Percentiles rank a stretch among this genome's conserved stretches.
These are phyloP conservation scores for Pseudotulostoma volvatum DNA, from an alignment of 495 filamentous ascomycete species.

Conservation along the genomic window DNA sequence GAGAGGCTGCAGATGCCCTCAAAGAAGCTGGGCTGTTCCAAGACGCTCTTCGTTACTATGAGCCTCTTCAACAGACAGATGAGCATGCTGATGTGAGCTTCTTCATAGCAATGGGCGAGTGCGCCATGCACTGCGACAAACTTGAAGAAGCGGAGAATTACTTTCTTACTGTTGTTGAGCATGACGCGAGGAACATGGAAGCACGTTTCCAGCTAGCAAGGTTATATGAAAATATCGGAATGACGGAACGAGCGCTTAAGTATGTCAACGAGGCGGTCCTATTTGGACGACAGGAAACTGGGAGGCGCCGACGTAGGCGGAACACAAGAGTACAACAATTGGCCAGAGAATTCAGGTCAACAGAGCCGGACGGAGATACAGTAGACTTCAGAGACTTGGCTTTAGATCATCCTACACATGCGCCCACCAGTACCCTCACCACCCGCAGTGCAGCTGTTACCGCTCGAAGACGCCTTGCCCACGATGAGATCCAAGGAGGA, in stretches of 20 bases:
- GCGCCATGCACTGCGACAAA: slow-evolving; percentile 45
- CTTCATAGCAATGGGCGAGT: slow-evolving; percentile 57
- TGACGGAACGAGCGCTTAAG: slow-evolving; percentile 54
- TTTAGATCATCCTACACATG: slow-evolving; percentile 14
- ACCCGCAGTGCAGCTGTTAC: neutral
- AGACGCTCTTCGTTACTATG: slow-evolving; percentile 60
- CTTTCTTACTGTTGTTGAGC: slow-evolving; percentile 52
- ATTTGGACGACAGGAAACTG: slow-evolving; percentile 31
- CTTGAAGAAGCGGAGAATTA: slow-evolving; percentile 54
- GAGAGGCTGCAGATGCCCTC: slow-evolving; percentile 54
- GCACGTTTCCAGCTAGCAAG: slow-evolving; percentile 60
- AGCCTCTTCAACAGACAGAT: slow-evolving; percentile 42
- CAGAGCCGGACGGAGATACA: slow-evolving; percentile 6
- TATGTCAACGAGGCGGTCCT: slow-evolving; percentile 56
- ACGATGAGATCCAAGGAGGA: slow-evolving; percentile 10
- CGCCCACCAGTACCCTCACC: slow-evolving; percentile 8
- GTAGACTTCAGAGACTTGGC: slow-evolving; percentile 8
- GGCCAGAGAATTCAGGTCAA: slow-evolving; percentile 21
- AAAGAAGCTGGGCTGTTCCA: slow-evolving; percentile 35
- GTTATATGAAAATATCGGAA: slow-evolving; percentile 56
- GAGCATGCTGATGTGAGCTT: slow-evolving; percentile 43
- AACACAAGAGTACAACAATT: slow-evolving; percentile 29
- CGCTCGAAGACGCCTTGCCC: slow-evolving; percentile 7
- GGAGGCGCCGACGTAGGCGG: slow-evolving; percentile 17
- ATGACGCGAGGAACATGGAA: slow-evolving; percentile 50